Conservation (phyloP, 345 rosid genomes). For the Passiflora organensis region DNA sequence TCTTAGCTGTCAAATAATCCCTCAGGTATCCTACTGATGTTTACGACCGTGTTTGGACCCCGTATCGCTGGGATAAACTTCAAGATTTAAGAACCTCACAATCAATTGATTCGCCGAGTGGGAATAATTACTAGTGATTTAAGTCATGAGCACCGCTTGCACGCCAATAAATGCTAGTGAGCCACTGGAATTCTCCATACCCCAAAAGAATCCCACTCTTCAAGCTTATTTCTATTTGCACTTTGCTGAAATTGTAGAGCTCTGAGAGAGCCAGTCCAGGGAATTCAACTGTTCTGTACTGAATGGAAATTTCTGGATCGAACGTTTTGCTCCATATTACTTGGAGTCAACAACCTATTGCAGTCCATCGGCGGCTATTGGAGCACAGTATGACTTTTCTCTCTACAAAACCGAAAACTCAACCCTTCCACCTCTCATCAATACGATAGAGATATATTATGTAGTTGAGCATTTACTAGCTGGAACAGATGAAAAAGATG, state of each 20-base stretch:
- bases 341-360: constrained; percentile 19
- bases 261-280: constrained; percentile 36
- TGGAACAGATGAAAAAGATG: constrained; percentile 31
- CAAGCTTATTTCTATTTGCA: constrained; percentile 41
- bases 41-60: constrained; percentile 9
- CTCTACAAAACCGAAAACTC: constrained; percentile 22
- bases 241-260: constrained; percentile 43
- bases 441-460: constrained; percentile 45
- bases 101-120: constrained; percentile 11
- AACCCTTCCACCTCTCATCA: constrained; percentile 52
- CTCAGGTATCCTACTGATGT: constrained; percentile 8
- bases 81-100: constrained; percentile 16
- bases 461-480: constrained; percentile 19
- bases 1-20: too few species aligned
- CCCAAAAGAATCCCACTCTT: constrained; percentile 13
- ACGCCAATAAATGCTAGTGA: constrained; percentile 17
- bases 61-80: not conserved
- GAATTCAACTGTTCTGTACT: constrained; percentile 29
- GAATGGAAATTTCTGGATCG: constrained; percentile 27
- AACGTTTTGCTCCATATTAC: constrained; percentile 26
- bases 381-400: constrained; percentile 21
- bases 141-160: constrained; percentile 40
- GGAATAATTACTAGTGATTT: constrained; percentile 14
- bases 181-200: constrained; percentile 27
- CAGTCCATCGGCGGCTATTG: constrained; percentile 1